Evolutionary conservation across 768 basidiomycete species (phyloP), one percentile per base, ranked within the genome.

Genomic region (Lactifluus volemus): DNA sequence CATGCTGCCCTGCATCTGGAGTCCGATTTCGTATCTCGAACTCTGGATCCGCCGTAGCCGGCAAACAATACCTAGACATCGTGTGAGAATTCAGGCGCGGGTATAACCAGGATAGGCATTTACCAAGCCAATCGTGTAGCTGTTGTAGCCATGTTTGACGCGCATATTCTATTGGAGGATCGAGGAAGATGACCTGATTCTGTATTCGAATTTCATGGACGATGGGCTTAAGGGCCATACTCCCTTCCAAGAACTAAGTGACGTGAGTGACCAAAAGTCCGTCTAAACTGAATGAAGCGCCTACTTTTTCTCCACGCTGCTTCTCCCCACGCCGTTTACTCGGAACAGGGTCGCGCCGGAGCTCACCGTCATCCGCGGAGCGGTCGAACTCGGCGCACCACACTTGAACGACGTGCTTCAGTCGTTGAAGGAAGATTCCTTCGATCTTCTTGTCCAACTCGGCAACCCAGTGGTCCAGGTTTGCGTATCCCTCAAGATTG

Each of bases 161-260:
- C 0, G 96, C 93, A 67, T 90, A 84, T 72, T 98, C 96, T 76
- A 98, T 92, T 61, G 97, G 97, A 30, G 97, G 97, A 71, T 98
- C 96, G 54, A 98, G 79, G 77, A 97, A 98, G 73, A 99, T 98
- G 65, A 98, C 92, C 71, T 99, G 97, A 70, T 99, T 97, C 70
- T 95, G 90, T 81, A 98, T 98, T 74, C 95, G 84, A 64, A 98
- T 90, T 72, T 98, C 96, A 72, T 98, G 95, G 7, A 96, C 80
- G 59, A 97, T 87, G 0, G 93, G 90, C 67, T 89, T 86, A 65
- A 98, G 72, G 2, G 80, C 78, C 81, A 95, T 84, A 62, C 81
- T 80, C 14, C 82, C 82, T 68, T 92, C 90, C 68, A 86, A 67
- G 70, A 82, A 80, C 89, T 92, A 65, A 10, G 11, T 12, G 5